Conservation (phyloP, 1,139 yeast species). For the Taphrina flavorubra region DNA sequence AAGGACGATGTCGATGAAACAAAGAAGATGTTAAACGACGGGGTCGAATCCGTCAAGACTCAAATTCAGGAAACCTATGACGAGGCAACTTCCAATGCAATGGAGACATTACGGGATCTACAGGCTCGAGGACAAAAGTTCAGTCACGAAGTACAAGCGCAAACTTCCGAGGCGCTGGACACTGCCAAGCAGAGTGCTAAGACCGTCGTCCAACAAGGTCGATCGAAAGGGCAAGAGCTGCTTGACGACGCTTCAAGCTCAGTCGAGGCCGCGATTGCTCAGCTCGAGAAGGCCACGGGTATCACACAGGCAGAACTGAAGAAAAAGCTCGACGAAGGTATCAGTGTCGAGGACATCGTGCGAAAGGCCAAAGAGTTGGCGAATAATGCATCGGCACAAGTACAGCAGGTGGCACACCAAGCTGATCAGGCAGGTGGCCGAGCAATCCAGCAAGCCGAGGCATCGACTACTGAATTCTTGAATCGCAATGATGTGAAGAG, state of each 20-base stretch:
- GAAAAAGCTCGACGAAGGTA: slow-evolving; percentile 23
- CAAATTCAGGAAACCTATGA: slow-evolving; percentile 30
- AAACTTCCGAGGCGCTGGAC: slow-evolving; percentile 7
- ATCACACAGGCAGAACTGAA: slow-evolving; percentile 23
- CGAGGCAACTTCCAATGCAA: slow-evolving; percentile 26
- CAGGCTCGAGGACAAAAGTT: slow-evolving; percentile 27
- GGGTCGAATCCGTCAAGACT: slow-evolving; percentile 24
- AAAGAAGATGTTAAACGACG: slow-evolving; percentile 8
- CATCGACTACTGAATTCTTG: slow-evolving; percentile 12
- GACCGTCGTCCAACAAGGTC: slow-evolving; percentile 12
- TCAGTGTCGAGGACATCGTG: slow-evolving; percentile 26
- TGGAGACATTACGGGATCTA: slow-evolving; percentile 14
- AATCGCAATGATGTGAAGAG: slow-evolving; percentile 16
- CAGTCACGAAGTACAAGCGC: slow-evolving; percentile 7
- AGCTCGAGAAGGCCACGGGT: slow-evolving; percentile 31
- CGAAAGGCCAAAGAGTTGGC: slow-evolving; percentile 12
- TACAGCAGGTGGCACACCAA: slow-evolving; percentile 14
- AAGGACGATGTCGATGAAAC: slow-evolving; percentile 37
- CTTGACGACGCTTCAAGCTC: slow-evolving; percentile 6
- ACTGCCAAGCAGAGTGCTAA: slow-evolving; percentile 15
- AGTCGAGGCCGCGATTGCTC: slow-evolving; percentile 27
- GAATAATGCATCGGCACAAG: slow-evolving; percentile 2
- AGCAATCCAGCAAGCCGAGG: slow-evolving; percentile 11
- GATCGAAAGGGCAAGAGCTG: slow-evolving; percentile 9
- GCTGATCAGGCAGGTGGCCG: slow-evolving; percentile 25